Evolutionary conservation across 768 basidiomycete species (phyloP).

Genomic region (Lactarius vividus): DNA sequence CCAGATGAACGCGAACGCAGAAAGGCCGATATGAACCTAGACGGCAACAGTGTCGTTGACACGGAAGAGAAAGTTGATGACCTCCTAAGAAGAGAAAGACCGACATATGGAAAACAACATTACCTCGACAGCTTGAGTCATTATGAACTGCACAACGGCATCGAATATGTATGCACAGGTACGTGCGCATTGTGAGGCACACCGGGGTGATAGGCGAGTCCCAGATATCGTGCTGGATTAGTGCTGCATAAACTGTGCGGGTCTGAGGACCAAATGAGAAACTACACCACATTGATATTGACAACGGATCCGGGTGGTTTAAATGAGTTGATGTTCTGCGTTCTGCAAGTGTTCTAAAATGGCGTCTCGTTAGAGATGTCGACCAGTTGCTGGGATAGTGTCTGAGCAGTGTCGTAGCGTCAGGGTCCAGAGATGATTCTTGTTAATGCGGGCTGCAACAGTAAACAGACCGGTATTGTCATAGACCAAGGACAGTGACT

Average conservation of each 20-base stretch:
- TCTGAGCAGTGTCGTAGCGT: no score
- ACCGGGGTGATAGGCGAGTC: neutral
- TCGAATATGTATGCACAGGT: neutral
- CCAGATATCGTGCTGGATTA: neutral
- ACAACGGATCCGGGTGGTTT: neutral
- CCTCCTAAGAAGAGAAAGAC: slow-evolving; percentile 13
- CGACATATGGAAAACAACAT: slow-evolving; percentile 5
- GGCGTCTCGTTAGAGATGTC: no score
- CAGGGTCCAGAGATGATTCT: no score
- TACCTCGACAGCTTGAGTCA: neutral
- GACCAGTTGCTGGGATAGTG: no score
- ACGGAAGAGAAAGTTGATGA: slow-evolving; percentile 13
- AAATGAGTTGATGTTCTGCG: neutral
- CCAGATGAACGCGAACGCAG: neutral
- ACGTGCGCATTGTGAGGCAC: neutral
- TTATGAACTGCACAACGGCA: neutral
- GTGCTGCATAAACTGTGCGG: neutral
- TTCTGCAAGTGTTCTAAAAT: no score
- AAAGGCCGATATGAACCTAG: neutral
- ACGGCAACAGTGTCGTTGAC: neutral
- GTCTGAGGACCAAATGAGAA: slow-evolving; percentile 15
- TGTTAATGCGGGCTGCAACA: no score
- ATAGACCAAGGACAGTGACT: no score
- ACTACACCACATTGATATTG: slow-evolving; percentile 16
- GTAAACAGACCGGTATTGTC: no score